Evolutionary conservation across 2,329 filamentous ascomycete genomes (phyloP).

Genomic region (Aschersonia sp.): DNA sequence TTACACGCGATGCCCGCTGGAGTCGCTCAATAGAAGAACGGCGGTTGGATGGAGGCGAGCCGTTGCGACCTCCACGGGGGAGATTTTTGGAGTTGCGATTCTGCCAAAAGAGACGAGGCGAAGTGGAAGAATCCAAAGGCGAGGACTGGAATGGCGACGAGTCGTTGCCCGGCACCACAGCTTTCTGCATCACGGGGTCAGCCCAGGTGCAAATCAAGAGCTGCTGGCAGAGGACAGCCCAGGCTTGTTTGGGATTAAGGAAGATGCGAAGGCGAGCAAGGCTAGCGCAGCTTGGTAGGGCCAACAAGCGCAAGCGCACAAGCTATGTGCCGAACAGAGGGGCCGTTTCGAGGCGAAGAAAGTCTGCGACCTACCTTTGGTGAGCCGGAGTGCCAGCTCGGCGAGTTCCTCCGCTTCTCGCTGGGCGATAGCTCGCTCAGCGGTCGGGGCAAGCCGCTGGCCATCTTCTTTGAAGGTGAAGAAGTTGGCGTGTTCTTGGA

Average conservation of each 20-base stretch:
- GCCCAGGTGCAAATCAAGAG: conserved; percentile 7
- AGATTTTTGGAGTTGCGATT: conserved; percentile 66
- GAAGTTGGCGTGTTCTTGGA: conserved; percentile 48
- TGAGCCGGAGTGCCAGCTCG: conserved; percentile 61
- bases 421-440: conserved; percentile 81
- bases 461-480: conserved; percentile 51
- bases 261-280: not conserved
- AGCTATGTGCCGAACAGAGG: conserved; percentile 1
- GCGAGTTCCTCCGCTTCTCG: conserved; percentile 79
- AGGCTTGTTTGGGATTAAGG: too few relatives aligned
- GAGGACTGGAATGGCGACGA: conserved; percentile 79
- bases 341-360: not conserved
- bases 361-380: conserved; percentile 18
- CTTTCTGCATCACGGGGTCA: conserved; percentile 38
- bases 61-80: conserved; percentile 40
- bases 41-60: conserved; percentile 57
- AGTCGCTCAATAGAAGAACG: conserved; percentile 90
- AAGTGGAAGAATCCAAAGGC: conserved; percentile 51
- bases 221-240: too few relatives aligned
- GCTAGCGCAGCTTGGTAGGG: not conserved
- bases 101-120: conserved; percentile 89
- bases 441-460: conserved; percentile 50
- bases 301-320: not conserved
- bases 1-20: conserved; percentile 86
- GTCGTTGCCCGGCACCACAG: conserved; percentile 48